phyloP scores from a whole-genome alignment of 371 early-diverging fungal genomes.

The Smittium mucronatum region DNA sequence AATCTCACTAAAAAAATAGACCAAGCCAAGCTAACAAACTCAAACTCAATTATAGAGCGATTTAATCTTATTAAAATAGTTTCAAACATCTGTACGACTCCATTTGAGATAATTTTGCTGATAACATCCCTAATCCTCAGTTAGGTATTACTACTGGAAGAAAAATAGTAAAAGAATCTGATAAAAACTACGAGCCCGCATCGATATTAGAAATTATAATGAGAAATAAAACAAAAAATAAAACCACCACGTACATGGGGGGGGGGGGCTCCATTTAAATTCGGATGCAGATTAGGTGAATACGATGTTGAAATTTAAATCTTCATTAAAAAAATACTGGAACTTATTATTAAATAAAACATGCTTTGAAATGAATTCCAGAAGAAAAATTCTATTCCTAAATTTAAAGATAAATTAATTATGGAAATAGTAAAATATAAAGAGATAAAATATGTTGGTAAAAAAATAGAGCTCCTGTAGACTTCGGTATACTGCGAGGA shows the following conservation, averaged over 20 bases:
- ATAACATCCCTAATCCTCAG: too few species aligned
- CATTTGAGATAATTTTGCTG: too few species aligned
- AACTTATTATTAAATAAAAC: too few species aligned
- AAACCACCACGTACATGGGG: not conserved
- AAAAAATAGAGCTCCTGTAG: not conserved
- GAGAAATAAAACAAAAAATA: not conserved
- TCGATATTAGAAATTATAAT: not conserved
- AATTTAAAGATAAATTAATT: not conserved
- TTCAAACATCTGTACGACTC: too few species aligned
- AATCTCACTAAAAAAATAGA: too few species aligned
- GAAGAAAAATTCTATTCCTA: not conserved
- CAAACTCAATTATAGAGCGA: too few species aligned
- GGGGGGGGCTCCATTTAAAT: not conserved
- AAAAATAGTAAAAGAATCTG: not conserved
- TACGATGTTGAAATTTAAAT: not conserved
- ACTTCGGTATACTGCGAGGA: not conserved
- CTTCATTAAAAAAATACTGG: too few species aligned
- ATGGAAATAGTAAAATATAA: not conserved
- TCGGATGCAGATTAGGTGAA: not conserved
- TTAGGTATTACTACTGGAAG: too few species aligned
- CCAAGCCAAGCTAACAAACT: too few species aligned
- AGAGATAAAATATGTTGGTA: not conserved
- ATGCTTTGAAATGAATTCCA: not conserved
- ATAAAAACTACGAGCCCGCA: not conserved
- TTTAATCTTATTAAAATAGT: too few species aligned